Percentiles rank a stretch among this genome's conserved stretches.
Conservation (phyloP, 169 alveolate species). For the Plasmodium reichenowi region DNA sequence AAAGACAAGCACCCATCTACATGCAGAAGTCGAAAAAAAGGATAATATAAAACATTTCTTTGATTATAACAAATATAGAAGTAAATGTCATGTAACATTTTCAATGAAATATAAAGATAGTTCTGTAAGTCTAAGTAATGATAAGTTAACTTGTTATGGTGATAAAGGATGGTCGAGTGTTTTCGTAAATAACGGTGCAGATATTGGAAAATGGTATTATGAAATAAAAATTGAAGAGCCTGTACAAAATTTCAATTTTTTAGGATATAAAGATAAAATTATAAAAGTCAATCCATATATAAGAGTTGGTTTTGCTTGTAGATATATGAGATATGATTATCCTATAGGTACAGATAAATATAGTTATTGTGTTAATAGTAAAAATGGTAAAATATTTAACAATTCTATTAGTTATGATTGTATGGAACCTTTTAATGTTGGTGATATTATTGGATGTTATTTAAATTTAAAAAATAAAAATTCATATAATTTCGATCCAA, state of each 20-base stretch:
- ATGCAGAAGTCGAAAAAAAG: conserved; percentile 26
- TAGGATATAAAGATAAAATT: conserved; percentile 50
- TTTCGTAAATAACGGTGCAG: conserved; percentile 73
- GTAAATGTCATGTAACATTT: conserved; percentile 54
- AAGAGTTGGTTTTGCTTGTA: conserved; percentile 92
- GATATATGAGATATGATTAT: conserved; percentile 87
- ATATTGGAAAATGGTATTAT: conserved; percentile 80
- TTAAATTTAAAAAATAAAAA: conserved; percentile 78
- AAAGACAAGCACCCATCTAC: not conserved
- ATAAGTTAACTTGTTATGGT: conserved; percentile 73
- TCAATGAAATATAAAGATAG: conserved; percentile 75
- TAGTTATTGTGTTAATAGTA: conserved; percentile 72
- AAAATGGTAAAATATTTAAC: conserved; percentile 78
- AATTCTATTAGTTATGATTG: conserved; percentile 77
- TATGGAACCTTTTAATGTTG: conserved; percentile 76
- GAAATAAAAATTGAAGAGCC: conserved; percentile 79
- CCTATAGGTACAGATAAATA: conserved; percentile 86
- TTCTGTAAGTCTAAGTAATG: conserved; percentile 45
- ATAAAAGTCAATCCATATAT: conserved; percentile 24
- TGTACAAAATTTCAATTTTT: conserved; percentile 43
- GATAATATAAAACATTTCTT: conserved; percentile 49
- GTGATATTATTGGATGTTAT: conserved; percentile 85
- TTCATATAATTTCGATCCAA: conserved; percentile 84
- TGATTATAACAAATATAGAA: conserved; percentile 46
- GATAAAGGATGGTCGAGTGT: conserved; percentile 78